Base-by-base conservation (phyloP, 148 eudicot genomes). In the Fagopyrum esculentum region DNA sequence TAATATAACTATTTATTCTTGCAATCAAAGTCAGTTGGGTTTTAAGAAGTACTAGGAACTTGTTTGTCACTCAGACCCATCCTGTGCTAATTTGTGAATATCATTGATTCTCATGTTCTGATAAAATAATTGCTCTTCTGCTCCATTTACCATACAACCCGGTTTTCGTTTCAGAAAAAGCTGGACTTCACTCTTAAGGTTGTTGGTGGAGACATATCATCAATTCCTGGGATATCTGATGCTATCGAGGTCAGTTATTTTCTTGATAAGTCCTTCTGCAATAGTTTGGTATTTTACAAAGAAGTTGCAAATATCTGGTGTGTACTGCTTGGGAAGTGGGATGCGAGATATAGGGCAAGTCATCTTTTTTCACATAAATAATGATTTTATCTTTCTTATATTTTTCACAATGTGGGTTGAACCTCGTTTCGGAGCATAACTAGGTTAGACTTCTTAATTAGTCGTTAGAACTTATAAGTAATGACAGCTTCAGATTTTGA, bases 201-300 rank as follows among this genome's bases (percentile, higher is more conserved):
- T 72, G 73, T 94, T 77, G 98, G 98, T 56, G 98, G 98, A 49
- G 96, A 94, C 80, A 91, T 94, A 78, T 81, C 88, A 77, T 69
- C 98, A 29, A 88, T 94, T 75, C 98, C 98, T 74, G 97, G 98
- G 76, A 83, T 94, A 75, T 83, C 87, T 75, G 98, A 90, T 85
- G 96, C 98, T 61, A 87, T 94, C 77, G 97, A 91, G 97, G 98
- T 94, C 74, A 77, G 92, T 16, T 35, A 8, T 71, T 12, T 77
- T 52, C 35, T 50, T 19, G 55, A 13, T 13, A n/a, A 26, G 3
- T 66, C 46, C 68, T 50, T 11, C 55, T 50, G 13, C 55, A 50
- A 50, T 9, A 2, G 43, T 66, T 66, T 29, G 8, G 7, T 29
- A 29, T 29, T 66, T 4, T 3, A 30, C 71, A 56, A 56, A 16